Conservation (phyloP, 805 yeast genomes). For the Teunomyces tritomae region DNA sequence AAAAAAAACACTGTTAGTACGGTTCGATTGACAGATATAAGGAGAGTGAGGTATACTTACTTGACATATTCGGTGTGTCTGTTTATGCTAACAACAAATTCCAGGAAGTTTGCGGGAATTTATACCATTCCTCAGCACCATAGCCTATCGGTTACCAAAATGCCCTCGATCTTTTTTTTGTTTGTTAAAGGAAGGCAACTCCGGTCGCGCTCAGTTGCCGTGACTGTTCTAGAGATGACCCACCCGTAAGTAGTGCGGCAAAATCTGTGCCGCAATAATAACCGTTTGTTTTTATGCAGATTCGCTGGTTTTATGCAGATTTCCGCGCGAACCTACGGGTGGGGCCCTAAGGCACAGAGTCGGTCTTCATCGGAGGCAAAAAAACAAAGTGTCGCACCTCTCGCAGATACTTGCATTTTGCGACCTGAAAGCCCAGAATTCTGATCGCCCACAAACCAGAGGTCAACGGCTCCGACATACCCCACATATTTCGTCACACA, state of each 20-base stretch:
- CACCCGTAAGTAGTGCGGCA: background rate
- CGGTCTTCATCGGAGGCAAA: background rate
- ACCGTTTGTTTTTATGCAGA: background rate
- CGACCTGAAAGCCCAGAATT: background rate
- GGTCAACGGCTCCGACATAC: background rate
- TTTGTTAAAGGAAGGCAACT: conserved; percentile 2
- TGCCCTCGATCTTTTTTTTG: background rate
- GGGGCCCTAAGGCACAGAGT: background rate
- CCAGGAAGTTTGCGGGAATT: background rate
- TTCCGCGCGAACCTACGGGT: background rate
- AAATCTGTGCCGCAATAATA: background rate
- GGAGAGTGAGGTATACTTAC: background rate
- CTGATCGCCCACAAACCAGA: background rate
- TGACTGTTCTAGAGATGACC: background rate
- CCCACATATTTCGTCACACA: background rate
- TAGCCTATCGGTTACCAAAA: background rate
- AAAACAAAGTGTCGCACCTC: background rate
- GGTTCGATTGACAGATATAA: no score
- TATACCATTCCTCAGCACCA: background rate
- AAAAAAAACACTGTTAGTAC: conserved; percentile 2
- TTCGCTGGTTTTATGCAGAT: background rate
- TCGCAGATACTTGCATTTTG: conserved; percentile 4
- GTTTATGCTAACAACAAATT: background rate
- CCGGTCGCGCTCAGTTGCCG: conserved; percentile 3
- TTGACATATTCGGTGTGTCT: conserved; percentile 5